Conservation (phyloP, 331 rosid species). For the Spiraea crenata region DNA sequence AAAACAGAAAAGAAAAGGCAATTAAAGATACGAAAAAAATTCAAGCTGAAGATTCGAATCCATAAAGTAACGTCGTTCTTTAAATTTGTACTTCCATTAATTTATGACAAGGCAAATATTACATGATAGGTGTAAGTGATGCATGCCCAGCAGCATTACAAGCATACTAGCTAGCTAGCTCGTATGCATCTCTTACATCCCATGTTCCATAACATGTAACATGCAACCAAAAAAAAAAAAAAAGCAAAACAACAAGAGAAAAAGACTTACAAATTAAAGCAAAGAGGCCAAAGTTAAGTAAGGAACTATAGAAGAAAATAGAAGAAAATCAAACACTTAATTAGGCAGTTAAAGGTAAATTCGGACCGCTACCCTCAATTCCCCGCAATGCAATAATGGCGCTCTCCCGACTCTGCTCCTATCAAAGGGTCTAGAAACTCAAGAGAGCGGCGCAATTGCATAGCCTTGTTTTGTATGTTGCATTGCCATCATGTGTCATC, state of each 20-base stretch:
- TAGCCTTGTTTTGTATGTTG: slow-evolving; percentile 40
- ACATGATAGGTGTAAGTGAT: slow-evolving; percentile 91
- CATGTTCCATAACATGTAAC: slow-evolving; percentile 45
- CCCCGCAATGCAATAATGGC: slow-evolving; percentile 95
- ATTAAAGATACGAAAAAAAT: neutral
- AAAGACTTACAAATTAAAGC: slow-evolving; percentile 24
- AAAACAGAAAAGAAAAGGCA: neutral
- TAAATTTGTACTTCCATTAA: slow-evolving; percentile 25
- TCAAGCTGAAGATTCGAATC: neutral
- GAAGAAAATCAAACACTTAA: slow-evolving; percentile 31
- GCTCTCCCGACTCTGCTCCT: slow-evolving; percentile 71
- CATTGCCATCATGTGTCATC: slow-evolving; percentile 24
- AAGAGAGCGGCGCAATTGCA: slow-evolving; percentile 94
- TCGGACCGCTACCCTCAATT: slow-evolving; percentile 99
- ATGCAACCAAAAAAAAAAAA: neutral
- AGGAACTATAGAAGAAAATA: slow-evolving; percentile 16
- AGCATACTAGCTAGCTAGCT: slow-evolving; percentile 43
- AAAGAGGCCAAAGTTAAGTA: slow-evolving; percentile 26
- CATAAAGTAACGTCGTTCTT: slow-evolving; percentile 22
- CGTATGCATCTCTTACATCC: slow-evolving; percentile 99
- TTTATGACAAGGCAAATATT: slow-evolving; percentile 39
- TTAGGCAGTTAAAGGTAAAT: slow-evolving; percentile 29
- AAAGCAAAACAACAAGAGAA: slow-evolving; percentile 7
- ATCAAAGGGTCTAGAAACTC: slow-evolving; percentile 41
- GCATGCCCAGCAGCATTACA: slow-evolving; percentile 82